Evolutionary conservation across 2,329 filamentous ascomycete species (phyloP).

Genomic region (Botryosphaeria dothidea): DNA sequence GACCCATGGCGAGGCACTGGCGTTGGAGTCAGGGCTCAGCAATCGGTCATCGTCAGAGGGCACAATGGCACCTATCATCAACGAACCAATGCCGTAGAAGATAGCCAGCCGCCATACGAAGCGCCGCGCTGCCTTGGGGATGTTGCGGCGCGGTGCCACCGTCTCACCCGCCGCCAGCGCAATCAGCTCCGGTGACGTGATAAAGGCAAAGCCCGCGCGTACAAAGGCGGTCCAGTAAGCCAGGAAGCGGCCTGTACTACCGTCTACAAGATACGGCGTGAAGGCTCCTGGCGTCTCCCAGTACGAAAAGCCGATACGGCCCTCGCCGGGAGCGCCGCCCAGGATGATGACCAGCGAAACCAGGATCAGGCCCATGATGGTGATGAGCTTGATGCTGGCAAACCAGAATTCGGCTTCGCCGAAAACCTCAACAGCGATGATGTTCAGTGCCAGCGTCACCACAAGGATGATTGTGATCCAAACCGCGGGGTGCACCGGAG

Average conservation of each 20-base stretch:
- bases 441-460: conserved; percentile 9
- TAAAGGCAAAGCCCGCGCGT: conserved; percentile 50
- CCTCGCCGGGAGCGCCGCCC: conserved; percentile 54
- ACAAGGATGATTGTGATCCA: conserved; percentile 8
- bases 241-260: conserved; percentile 50
- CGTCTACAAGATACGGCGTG: conserved; percentile 61
- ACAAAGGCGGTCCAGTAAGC: conserved; percentile 60
- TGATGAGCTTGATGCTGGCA: conserved; percentile 45
- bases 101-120: conserved; percentile 75
- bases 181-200: conserved; percentile 59
- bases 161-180: conserved; percentile 67
- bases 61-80: conserved; percentile 60
- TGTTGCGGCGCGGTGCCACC: conserved; percentile 55
- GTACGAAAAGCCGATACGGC: conserved; percentile 64
- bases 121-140: conserved; percentile 74
- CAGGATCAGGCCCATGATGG: conserved; percentile 49
- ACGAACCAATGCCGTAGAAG: conserved; percentile 47
- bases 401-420: conserved; percentile 51
- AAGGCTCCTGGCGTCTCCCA: conserved; percentile 58
- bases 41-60: conserved; percentile 51
- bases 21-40: conserved; percentile 39
- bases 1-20: conserved; percentile 61
- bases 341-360: conserved; percentile 28
- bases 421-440: conserved; percentile 13
- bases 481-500: conserved; percentile 1